A percentile compares a stretch with the other conserved stretches of the same genome.
Evolutionary conservation across 805 yeast genomes (phyloP).

Genomic region (Saccharomycopsis vini): DNA sequence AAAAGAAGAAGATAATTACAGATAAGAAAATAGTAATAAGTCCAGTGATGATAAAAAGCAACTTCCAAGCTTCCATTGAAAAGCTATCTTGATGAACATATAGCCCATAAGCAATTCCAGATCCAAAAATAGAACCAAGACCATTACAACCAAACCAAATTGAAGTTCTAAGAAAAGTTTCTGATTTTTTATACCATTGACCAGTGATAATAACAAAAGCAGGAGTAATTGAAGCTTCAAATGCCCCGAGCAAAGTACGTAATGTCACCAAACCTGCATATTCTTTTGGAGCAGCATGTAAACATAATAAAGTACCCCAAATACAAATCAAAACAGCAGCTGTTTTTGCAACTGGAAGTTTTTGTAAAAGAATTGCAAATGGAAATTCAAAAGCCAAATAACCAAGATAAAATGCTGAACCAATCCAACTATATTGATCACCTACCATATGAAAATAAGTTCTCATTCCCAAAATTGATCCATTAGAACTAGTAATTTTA

Average conservation of each 20-base stretch:
- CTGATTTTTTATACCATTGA: conserved; percentile 27
- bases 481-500: conserved; percentile 31
- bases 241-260: conserved; percentile 24
- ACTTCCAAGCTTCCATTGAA: conserved; percentile 34
- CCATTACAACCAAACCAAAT: conserved; percentile 30
- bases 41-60: conserved; percentile 47
- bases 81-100: conserved; percentile 28
- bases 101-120: too few species aligned
- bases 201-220: conserved; percentile 28
- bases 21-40: conserved; percentile 41
- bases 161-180: conserved; percentile 28
- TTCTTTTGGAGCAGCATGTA: conserved; percentile 29
- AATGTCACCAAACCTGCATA: conserved; percentile 34
- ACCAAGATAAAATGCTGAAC: conserved; percentile 34
- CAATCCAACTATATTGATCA: conserved; percentile 30
- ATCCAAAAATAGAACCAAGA: conserved; percentile 25
- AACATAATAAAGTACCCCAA: conserved; percentile 31
- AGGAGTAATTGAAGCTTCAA: conserved; percentile 22
- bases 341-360: conserved; percentile 31
- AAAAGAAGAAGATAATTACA: conserved; percentile 29
- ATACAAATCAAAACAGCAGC: conserved; percentile 25
- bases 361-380: conserved; percentile 27
- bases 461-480: conserved; percentile 44
- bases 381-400: conserved; percentile 37
- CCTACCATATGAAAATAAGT: conserved; percentile 34